These are phyloP conservation scores for Boletus pseudopeckii DNA, from an alignment of 768 basidiomycete genomes.

Conservation along the genomic window DNA sequence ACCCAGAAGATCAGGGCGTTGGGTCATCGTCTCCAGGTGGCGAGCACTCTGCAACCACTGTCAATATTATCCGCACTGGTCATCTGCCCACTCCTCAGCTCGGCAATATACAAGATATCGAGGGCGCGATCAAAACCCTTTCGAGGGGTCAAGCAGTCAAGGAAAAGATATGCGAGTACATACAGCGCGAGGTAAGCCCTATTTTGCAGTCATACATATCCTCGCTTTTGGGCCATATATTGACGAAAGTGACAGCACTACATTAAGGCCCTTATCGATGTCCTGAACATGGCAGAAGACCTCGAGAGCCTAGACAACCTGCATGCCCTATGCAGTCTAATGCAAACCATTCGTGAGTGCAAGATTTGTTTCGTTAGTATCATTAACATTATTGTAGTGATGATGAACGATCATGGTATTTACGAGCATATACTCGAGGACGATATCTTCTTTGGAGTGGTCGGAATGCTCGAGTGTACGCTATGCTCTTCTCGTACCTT, in stretches of 20 bases:
- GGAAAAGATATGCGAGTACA: slow-evolving; percentile 87
- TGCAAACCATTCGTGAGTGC: slow-evolving; percentile 88
- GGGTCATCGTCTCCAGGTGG: slow-evolving; percentile 64
- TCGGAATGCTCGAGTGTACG: slow-evolving; percentile 97
- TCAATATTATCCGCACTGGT: slow-evolving; percentile 64
- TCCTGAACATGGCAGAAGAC: slow-evolving; percentile 88
- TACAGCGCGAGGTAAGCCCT: slow-evolving; percentile 71
- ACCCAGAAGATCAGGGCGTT: slow-evolving; percentile 44
- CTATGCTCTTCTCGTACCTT: slow-evolving; percentile 11
- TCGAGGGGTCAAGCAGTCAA: slow-evolving; percentile 69
- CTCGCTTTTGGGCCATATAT: not conserved
- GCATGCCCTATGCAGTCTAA: slow-evolving; percentile 85
- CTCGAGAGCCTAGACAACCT: slow-evolving; percentile 87
- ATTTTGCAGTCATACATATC: not conserved
- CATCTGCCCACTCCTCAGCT: slow-evolving; percentile 74
- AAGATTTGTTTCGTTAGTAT: not conserved
- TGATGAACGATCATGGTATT: slow-evolving; percentile 91
- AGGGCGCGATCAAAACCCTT: slow-evolving; percentile 71
- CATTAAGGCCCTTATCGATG: slow-evolving; percentile 79
- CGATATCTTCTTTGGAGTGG: slow-evolving; percentile 86
- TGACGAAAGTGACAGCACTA: slow-evolving; percentile 58
- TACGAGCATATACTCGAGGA: slow-evolving; percentile 95
- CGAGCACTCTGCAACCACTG: slow-evolving; percentile 57
- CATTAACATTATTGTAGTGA: slow-evolving; percentile 48
- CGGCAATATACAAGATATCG: slow-evolving; percentile 76